These are phyloP conservation scores for Haberlea rhodopensis DNA, from an alignment of 257 asterid species.

Conservation along the genomic window DNA sequence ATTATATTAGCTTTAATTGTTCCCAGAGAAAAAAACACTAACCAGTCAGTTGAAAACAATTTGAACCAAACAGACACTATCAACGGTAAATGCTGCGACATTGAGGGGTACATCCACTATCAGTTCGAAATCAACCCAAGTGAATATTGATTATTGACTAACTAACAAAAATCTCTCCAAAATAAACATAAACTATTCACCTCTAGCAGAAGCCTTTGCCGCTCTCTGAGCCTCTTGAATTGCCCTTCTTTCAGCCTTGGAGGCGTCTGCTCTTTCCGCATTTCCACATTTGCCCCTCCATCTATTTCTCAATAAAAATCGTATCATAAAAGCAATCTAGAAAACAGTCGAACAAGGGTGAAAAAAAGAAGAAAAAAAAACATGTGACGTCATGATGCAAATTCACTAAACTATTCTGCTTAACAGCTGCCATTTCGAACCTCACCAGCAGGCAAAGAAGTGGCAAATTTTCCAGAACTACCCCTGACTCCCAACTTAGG, in stretches of 20 bases:
- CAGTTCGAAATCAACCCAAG: not conserved
- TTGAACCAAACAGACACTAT: not conserved
- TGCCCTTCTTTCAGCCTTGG: slow-evolving; percentile 96
- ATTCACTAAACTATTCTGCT: slow-evolving; percentile 41
- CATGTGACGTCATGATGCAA: slow-evolving; percentile 42
- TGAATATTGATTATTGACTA: not conserved
- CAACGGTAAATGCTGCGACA: not conserved
- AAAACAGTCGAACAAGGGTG: not conserved
- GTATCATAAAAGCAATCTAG: not conserved
- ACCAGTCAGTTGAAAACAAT: not conserved
- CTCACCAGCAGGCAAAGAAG: slow-evolving; percentile 66
- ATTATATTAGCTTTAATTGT: not conserved
- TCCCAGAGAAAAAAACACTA: not conserved
- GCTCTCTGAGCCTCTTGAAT: slow-evolving; percentile 94
- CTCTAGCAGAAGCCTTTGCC: slow-evolving; percentile 82
- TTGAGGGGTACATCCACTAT: not conserved
- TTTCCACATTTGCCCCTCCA: slow-evolving; percentile 45
- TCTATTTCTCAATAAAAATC: slow-evolving; percentile 40
- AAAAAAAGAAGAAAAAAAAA: slow-evolving; percentile 18
- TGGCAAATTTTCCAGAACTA: slow-evolving; percentile 56
- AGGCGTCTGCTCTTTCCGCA: slow-evolving; percentile 47
- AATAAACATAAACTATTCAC: slow-evolving; percentile 29
- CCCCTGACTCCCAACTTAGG: slow-evolving; percentile 42
- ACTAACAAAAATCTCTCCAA: not conserved
- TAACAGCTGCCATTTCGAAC: slow-evolving; percentile 43